These are phyloP conservation scores for Drechslerella stenobrocha DNA, from an alignment of 2,329 filamentous ascomycete genomes.

Conservation along the genomic window DNA sequence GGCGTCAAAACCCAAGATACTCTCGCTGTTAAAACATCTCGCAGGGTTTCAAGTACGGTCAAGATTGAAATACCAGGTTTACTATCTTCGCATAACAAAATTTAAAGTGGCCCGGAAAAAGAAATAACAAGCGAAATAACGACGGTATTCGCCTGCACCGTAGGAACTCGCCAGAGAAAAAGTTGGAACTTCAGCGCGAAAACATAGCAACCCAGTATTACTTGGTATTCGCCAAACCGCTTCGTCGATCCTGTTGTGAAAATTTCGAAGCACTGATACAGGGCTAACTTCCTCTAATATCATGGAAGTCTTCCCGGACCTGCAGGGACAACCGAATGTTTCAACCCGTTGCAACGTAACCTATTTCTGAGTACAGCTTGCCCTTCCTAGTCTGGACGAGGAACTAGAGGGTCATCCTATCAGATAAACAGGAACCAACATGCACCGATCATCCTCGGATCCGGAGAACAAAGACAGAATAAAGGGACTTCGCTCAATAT, in stretches of 20 bases:
- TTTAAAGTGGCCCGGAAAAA: conserved; percentile 64
- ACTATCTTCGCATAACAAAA: too few species aligned
- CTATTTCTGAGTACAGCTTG: conserved; percentile 62
- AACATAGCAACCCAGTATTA: conserved; percentile 63
- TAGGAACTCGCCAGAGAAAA: conserved; percentile 64
- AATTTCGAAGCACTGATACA: too few species aligned
- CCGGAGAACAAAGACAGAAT: not conserved
- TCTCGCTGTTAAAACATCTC: conserved; percentile 48
- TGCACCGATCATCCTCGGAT: too few species aligned
- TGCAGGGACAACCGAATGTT: conserved; percentile 64
- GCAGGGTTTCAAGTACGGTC: too few species aligned
- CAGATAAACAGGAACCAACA: not conserved
- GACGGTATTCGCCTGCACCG: conserved; percentile 60
- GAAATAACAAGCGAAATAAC: conserved; percentile 63
- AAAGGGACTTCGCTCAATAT: conserved; percentile 11
- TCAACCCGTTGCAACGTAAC: conserved; percentile 66
- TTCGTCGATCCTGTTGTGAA: conserved; percentile 65
- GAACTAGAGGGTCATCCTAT: conserved; percentile 67
- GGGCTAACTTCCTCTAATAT: too few species aligned
- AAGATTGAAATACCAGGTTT: too few species aligned
- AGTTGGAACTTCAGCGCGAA: conserved; percentile 63
- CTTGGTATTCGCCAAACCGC: conserved; percentile 63
- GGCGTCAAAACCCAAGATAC: conserved; percentile 59
- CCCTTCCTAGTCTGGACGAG: conserved; percentile 65
- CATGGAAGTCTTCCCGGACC: too few species aligned